phyloP scores from a whole-genome alignment of 2,329 filamentous ascomycete species.

The Aspergillus novofumigatus region DNA sequence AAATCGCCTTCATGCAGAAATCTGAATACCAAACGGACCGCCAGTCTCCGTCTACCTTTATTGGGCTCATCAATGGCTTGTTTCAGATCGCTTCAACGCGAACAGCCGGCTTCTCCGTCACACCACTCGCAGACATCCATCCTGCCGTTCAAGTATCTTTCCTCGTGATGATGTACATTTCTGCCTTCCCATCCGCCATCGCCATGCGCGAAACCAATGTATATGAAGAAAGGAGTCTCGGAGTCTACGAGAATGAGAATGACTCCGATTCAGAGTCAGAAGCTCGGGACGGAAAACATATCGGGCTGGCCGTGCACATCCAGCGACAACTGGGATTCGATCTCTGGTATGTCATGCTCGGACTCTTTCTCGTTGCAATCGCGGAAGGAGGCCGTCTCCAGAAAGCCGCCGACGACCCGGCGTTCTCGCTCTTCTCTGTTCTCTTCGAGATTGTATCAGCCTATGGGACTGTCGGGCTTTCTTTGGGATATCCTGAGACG shows the following conservation, averaged over 20 bases:
- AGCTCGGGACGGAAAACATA: slow-evolving; percentile 46
- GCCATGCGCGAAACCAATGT: slow-evolving; percentile 90
- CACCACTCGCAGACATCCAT: slow-evolving; percentile 72
- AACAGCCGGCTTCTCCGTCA: slow-evolving; percentile 81
- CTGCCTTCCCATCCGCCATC: slow-evolving; percentile 92
- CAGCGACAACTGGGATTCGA: slow-evolving; percentile 91
- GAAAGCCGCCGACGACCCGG: slow-evolving; percentile 48
- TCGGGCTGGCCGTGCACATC: slow-evolving; percentile 80
- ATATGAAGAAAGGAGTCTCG: slow-evolving; percentile 73
- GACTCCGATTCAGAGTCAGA: slow-evolving; percentile 32
- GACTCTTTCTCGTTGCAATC: slow-evolving; percentile 85
- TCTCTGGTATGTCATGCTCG: slow-evolving; percentile 90
- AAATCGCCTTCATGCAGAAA: background rate
- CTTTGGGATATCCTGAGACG: slow-evolving; percentile 68
- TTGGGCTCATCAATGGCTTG: slow-evolving; percentile 74
- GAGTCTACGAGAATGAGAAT: slow-evolving; percentile 50
- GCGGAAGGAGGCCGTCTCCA: slow-evolving; percentile 70
- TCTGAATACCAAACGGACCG: background rate
- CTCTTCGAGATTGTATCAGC: slow-evolving; percentile 83
- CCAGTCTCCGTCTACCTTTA: slow-evolving; percentile 18
- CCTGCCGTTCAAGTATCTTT: slow-evolving; percentile 94
- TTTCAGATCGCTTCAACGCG: slow-evolving; percentile 87
- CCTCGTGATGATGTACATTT: slow-evolving; percentile 99
- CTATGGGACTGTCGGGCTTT: slow-evolving; percentile 87
- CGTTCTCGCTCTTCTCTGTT: slow-evolving; percentile 60